Base-by-base conservation (phyloP, 2,329 filamentous ascomycete species). In the Aspergillus terreus region DNA sequence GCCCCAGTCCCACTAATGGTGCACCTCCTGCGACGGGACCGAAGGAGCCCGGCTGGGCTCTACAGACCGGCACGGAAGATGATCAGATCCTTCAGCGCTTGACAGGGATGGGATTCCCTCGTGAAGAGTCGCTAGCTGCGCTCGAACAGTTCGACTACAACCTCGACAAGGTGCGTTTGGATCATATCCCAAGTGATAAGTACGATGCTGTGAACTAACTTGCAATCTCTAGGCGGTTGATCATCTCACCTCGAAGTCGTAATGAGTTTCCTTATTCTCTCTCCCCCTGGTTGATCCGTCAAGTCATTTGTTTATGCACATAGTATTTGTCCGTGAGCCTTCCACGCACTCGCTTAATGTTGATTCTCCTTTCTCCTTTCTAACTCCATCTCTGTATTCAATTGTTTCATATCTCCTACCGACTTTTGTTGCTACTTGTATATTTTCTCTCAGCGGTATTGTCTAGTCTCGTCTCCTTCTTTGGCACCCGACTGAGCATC, bases 121-220 rank as follows among this genome's bases (percentile, higher is more conserved):
- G 92, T 27, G 76, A 78, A 6, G 84, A 89, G 46, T 88, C 90
- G 14, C 75, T 96, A 33, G 78, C 79, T 46, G 92, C 94, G 21
- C 75, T 97, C 67, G 92, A 97, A 77, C 92, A 92, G 71, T 96
- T 88, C 69, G 91, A 97, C 74, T 96, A 97, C 73, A 94, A 96
- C 70, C 81, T 96, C 68, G 91, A 96, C 73, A 90, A 89, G 83
- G 92, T 96, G 75, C 75, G 84, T 11, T 15, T 30, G 10, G 10
- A 9, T 30, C 27, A 30, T 30, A 11, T 10, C 9, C 27, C 7
- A 6, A 5, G 27, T 10, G 7, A 30, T 30, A 30, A 30, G 27
- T 30, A 30, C 27, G 7, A 30, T 38, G 14, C 3, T 19, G 6
- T 38, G 15, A 38, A n/a, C 35, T 17, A 6, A 9, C 44, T 45